Percentiles rank a stretch among this genome's conserved stretches.
These are phyloP conservation scores for Corymbia calophylla DNA, from an alignment of 441 rosid genomes.

Conservation along the genomic window DNA sequence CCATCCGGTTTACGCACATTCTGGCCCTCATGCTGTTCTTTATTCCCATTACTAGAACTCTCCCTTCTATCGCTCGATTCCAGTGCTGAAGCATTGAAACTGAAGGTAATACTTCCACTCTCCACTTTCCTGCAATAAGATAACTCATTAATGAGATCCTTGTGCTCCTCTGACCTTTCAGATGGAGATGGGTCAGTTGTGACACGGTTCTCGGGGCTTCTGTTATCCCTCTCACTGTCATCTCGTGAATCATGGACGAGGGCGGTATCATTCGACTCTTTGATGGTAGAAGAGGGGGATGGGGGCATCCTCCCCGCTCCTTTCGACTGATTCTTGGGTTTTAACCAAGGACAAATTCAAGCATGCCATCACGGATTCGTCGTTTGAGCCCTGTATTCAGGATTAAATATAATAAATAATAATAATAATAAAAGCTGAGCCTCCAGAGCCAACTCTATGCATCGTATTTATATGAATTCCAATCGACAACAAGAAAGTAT, in stretches of 20 bases:
- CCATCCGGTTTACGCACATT: neutral
- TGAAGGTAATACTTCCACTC: constrained; percentile 16
- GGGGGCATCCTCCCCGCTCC: neutral
- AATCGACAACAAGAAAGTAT: neutral
- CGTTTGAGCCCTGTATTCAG: neutral
- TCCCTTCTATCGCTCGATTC: constrained; percentile 6
- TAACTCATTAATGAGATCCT: neutral
- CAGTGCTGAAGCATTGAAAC: constrained; percentile 12
- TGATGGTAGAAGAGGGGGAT: neutral
- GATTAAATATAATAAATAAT: neutral
- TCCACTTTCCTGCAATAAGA: constrained; percentile 12
- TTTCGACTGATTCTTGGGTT: neutral
- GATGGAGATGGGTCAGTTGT: constrained; percentile 2
- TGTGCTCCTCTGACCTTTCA: constrained; percentile 7
- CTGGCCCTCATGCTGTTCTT: neutral
- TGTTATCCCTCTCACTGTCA: neutral
- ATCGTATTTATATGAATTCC: neutral
- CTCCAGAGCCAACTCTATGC: neutral
- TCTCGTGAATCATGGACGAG: neutral
- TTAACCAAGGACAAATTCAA: neutral
- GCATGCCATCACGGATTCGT: neutral
- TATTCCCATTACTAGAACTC: neutral
- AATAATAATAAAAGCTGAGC: neutral
- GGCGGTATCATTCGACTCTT: neutral
- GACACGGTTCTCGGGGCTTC: neutral